Base-by-base conservation (phyloP, 2,329 filamentous ascomycete genomes). In the Trichoderma atroviride region DNA sequence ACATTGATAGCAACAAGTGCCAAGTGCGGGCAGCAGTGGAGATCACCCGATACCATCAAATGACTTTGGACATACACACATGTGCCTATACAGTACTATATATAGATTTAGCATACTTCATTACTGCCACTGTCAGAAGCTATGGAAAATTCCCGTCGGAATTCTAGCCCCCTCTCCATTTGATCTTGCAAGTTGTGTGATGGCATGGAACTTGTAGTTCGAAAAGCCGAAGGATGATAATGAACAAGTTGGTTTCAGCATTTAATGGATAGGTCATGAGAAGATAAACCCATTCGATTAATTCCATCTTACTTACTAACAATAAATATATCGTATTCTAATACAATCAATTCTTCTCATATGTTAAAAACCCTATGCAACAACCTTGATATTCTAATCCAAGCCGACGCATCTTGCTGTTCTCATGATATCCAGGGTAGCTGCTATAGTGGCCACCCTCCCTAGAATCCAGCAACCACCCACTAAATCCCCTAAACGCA, bases 401-500 rank as follows among this genome's bases (percentile, higher is more conserved):
- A 19, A 13, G 6, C 19, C 6, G 2, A 43, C 6, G 7, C 40
- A n/a, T 10, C n/a, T 13, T 9, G 16, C 40, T 2, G 19, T 14
- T 35, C 33, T 35, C 19, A 47, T 19, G 5, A 50, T 5, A 11
- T 50, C n/a, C 22, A 50, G n/a, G 47, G 47, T 50, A 50, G 47
- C 11, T 5, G n/a, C 9, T 5, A 7, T 24, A 50, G 47, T 13
- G 10, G 11, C n/a, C 53, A 3, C 16, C 29, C 53, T 16, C 53
- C 16, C 29, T 31, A 14, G 11, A 43, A 22, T n/a, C 16, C 55
- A 11, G 13, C 5, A 11, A 14, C 19, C 31, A 7, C 10, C 40
- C 63, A 47, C 63, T 67, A 16, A 67, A 52, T 19, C 37, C 27
- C 14, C 37, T 19, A n/a, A 35, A 58, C 27, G 27, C 40, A 50